phyloP scores from a whole-genome alignment of 2,329 filamentous ascomycete genomes.

The Phyllosticta capitalensis region DNA sequence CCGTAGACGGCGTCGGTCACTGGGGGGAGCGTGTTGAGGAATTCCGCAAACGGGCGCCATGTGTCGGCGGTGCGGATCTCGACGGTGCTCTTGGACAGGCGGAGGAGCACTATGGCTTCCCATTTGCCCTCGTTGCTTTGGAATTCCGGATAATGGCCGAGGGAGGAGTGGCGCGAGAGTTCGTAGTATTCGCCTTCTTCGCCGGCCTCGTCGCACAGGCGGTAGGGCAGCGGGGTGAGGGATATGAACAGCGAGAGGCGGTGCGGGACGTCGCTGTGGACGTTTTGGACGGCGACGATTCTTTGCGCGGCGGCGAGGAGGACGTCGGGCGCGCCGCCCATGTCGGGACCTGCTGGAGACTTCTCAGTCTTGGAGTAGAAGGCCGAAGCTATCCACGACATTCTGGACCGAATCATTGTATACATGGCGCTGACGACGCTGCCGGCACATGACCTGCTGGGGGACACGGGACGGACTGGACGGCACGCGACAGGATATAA shows the following conservation, averaged over 20 bases:
- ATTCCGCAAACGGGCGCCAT: background rate
- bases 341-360: background rate
- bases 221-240: slow-evolving; percentile 1
- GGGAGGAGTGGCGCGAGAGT: slow-evolving; percentile 2
- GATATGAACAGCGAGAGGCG: slow-evolving; percentile 1
- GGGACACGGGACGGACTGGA: background rate
- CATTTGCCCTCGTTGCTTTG: slow-evolving; percentile 7
- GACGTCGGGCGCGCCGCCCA: background rate
- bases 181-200: slow-evolving; percentile 4
- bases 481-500: background rate
- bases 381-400: background rate
- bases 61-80: slow-evolving; percentile 1
- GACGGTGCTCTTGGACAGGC: background rate
- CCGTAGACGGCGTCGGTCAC: slow-evolving; percentile 1
- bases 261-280: background rate
- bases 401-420: background rate
- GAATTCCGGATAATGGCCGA: slow-evolving; percentile 4
- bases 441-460: background rate
- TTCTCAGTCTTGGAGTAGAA: background rate
- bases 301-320: slow-evolving; percentile 1
- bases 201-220: background rate
- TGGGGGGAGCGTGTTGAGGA: background rate
- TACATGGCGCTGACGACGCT: background rate
- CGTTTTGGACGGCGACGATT: slow-evolving; percentile 1
- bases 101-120: slow-evolving; percentile 7